Evolutionary conservation across 805 yeast genomes (phyloP).

Genomic region (Ogataea thermomethanolica): DNA sequence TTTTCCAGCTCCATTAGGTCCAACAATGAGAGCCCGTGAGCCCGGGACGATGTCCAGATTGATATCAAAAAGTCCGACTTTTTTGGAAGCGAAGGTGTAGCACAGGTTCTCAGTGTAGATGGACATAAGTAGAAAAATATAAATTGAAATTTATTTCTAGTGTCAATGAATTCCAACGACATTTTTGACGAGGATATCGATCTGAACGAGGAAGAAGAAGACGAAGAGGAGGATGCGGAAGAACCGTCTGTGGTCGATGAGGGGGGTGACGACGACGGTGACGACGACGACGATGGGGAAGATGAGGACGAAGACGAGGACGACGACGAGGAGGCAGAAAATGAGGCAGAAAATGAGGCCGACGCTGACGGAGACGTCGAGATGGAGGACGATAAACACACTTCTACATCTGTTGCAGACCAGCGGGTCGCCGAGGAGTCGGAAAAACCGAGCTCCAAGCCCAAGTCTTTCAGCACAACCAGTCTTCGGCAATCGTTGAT

Average conservation of each 20-base stretch:
- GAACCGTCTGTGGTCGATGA: slow-evolving; percentile 20
- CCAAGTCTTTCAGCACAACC: not conserved
- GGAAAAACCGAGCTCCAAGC: not conserved
- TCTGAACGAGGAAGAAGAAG: slow-evolving; percentile 21
- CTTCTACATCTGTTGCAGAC: not conserved
- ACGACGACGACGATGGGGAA: slow-evolving; percentile 23
- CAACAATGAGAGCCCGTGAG: slow-evolving; percentile 74
- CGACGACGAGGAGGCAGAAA: slow-evolving; percentile 25
- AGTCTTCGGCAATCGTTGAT: slow-evolving; percentile 26
- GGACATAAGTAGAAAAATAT: slow-evolving; percentile 35
- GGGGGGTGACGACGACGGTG: slow-evolving; percentile 10
- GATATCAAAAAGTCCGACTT: slow-evolving; percentile 67
- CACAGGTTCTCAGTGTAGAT: slow-evolving; percentile 62
- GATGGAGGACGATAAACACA: slow-evolving; percentile 18
- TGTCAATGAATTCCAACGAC: slow-evolving; percentile 24
- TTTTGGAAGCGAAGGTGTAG: slow-evolving; percentile 62
- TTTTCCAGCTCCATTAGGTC: slow-evolving; percentile 98
- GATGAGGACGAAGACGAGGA: slow-evolving; percentile 11
- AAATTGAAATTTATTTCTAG: not conserved
- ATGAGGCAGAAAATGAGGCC: slow-evolving; percentile 25
- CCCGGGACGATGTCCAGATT: slow-evolving; percentile 61
- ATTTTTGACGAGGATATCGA: slow-evolving; percentile 29
- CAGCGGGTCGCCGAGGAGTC: not conserved
- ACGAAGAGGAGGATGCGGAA: slow-evolving; percentile 21
- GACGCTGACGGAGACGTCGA: slow-evolving; percentile 22